These are phyloP conservation scores for Pisolithus marmoratus DNA, from an alignment of 768 basidiomycete genomes.

Conservation along the genomic window DNA sequence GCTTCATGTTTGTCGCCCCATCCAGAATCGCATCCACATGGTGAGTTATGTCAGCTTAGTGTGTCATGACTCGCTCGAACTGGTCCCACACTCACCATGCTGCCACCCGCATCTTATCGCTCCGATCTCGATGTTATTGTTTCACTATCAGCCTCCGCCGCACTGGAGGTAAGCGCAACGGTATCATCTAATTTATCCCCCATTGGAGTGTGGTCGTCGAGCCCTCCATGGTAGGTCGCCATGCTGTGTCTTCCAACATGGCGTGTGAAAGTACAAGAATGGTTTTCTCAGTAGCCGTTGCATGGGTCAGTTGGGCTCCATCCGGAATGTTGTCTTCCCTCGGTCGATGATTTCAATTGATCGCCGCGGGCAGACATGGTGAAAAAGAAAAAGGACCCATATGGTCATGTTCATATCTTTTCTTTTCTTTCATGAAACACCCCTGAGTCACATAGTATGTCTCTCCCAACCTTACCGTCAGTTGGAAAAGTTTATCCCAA, in stretches of 20 bases:
- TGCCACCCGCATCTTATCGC: slow-evolving; percentile 13
- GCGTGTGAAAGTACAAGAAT: neutral
- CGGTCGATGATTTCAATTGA: slow-evolving; percentile 29
- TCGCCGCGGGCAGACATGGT: slow-evolving; percentile 28
- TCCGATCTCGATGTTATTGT: neutral
- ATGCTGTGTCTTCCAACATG: neutral
- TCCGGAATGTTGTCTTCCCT: slow-evolving; percentile 19
- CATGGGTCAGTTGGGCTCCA: slow-evolving; percentile 9
- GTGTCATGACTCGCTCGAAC: slow-evolving; percentile 6
- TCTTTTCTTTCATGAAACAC: slow-evolving; percentile 8
- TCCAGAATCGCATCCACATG: slow-evolving; percentile 15
- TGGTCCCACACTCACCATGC: slow-evolving; percentile 16
- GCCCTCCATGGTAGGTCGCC: neutral
- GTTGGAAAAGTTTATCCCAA: slow-evolving; percentile 55
- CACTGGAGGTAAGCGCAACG: neutral
- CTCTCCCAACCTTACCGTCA: slow-evolving; percentile 20
- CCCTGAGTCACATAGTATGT: slow-evolving; percentile 7
- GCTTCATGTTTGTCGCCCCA: slow-evolving; percentile 17
- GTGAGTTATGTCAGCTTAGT: slow-evolving; percentile 11
- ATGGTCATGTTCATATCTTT: slow-evolving; percentile 20
- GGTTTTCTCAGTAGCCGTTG: neutral
- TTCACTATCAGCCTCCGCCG: slow-evolving; percentile 1
- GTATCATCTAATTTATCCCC: neutral
- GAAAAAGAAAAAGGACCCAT: slow-evolving; percentile 19
- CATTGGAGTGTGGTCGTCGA: neutral